Conservation (phyloP, 2,329 filamentous ascomycete genomes). For the Madurella mycetomatis region DNA sequence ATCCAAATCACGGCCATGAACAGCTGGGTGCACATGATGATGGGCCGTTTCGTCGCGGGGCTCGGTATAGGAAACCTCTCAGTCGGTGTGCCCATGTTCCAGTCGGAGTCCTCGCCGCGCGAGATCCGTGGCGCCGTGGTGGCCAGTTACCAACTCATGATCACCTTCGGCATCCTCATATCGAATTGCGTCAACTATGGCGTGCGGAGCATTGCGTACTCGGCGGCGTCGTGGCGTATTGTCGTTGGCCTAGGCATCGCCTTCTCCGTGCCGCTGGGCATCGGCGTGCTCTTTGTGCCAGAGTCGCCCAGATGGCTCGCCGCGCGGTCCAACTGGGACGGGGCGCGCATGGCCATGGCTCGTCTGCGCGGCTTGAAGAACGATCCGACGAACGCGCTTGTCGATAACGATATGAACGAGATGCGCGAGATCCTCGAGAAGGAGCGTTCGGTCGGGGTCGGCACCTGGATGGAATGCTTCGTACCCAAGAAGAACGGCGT, state of each 20-base stretch:
- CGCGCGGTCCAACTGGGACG: slow-evolving; percentile 42
- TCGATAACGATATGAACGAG: slow-evolving; percentile 51
- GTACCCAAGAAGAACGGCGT: slow-evolving; percentile 38
- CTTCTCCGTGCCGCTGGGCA: slow-evolving; percentile 48
- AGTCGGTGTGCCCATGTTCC: slow-evolving; percentile 63
- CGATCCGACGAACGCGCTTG: slow-evolving; percentile 39
- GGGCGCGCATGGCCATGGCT: slow-evolving; percentile 47
- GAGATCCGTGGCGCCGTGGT: slow-evolving; percentile 62
- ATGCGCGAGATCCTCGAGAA: slow-evolving; percentile 46
- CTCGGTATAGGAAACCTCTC: slow-evolving; percentile 64
- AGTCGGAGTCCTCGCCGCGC: slow-evolving; percentile 58
- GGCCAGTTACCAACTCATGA: slow-evolving; percentile 69
- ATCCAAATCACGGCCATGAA: slow-evolving; percentile 58
- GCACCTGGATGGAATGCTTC: slow-evolving; percentile 58
- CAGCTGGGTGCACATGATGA: slow-evolving; percentile 61
- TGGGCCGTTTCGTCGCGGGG: slow-evolving; percentile 63
- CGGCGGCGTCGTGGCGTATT: slow-evolving; percentile 55
- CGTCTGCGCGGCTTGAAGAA: slow-evolving; percentile 49
- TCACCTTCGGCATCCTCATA: slow-evolving; percentile 64
- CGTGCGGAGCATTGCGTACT: slow-evolving; percentile 39
- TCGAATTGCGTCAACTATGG: slow-evolving; percentile 53
- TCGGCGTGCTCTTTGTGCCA: slow-evolving; percentile 51
- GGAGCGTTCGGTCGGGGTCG: slow-evolving; percentile 41
- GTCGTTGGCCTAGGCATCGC: slow-evolving; percentile 54
- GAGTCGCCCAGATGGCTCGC: slow-evolving; percentile 57